Evolutionary conservation across 2,329 filamentous ascomycete genomes (phyloP), one percentile per base, ranked within the genome.

Genomic region (Penicillium psychrosexuale): DNA sequence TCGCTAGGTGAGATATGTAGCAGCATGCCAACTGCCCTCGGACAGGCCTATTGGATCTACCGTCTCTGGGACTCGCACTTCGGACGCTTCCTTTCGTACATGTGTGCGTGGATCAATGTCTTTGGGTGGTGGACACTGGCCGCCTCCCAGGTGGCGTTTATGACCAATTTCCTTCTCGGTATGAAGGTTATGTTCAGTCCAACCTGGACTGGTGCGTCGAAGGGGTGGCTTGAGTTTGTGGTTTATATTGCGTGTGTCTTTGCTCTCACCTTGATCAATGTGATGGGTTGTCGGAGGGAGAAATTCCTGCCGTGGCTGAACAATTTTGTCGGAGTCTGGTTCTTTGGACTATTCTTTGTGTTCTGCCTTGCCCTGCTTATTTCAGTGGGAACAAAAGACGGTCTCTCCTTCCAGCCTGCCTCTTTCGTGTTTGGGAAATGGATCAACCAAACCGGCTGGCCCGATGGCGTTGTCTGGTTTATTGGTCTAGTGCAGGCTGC

Each of bases 61-160:
- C 71, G 74, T 3, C 67, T 81, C 51, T 68, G 75, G 73, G 47
- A 70, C 53, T 60, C 62, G 8, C 66, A 61, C 0, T 52, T 56
- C 1, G 82, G 80, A 0, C 75, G 81, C 0, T 80, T 83, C 58
- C 60, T 69, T 5, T 81, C 79, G 1, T 84, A 84, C 61, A 74
- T 84, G 65, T 82, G 80, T 58, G 82, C 81, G 3, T 83, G 80
- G 80, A 81, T 83, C 62, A 84, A 84, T 66, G 81, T 78, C 0
- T 83, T 83, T 56, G 82, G 81, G 4, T 84, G 82, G 82, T 82
- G 80, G 75, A 79, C 80, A 0, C 65, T 84, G 42, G 78, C 78
- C 0, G 82, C 81, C 0, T 82, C 80, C 0, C 78, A 82, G 57
- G 74, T 79, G 22, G 81, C 80, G 8, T 84, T 84, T 62, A 83